A percentile compares a stretch with the other conserved stretches of the same genome.
These are phyloP conservation scores for Cryptococcus maquisensis DNA, from an alignment of 1,284 basidiomycete species.

Conservation along the genomic window DNA sequence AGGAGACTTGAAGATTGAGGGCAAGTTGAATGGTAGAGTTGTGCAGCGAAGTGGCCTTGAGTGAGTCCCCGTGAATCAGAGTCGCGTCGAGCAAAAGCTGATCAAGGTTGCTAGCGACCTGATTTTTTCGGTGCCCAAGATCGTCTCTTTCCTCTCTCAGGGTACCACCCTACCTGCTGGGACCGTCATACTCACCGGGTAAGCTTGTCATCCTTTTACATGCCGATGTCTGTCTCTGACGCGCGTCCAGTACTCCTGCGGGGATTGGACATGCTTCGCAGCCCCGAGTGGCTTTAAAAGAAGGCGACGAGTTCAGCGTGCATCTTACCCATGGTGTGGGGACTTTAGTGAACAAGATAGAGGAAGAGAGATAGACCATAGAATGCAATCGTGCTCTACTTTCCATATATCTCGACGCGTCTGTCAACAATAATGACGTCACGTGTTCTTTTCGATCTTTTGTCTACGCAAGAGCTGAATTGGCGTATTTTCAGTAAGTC, in stretches of 20 bases:
- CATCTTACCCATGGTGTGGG: slow-evolving; percentile 48
- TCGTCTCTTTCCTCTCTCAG: slow-evolving; percentile 68
- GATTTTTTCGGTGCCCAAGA: slow-evolving; percentile 49
- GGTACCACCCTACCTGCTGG: slow-evolving; percentile 81
- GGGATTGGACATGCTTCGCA: slow-evolving; percentile 45
- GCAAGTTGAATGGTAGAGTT: slow-evolving; percentile 38
- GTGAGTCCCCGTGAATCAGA: slow-evolving; percentile 29
- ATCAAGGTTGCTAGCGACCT: slow-evolving; percentile 34
- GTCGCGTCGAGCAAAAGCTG: background rate
- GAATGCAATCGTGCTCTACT: no score
- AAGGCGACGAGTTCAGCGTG: slow-evolving; percentile 50
- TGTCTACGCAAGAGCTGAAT: background rate
- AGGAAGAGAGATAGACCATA: slow-evolving; percentile 36
- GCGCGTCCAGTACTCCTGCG: slow-evolving; percentile 35
- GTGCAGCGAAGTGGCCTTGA: slow-evolving; percentile 44
- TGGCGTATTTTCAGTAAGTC: background rate
- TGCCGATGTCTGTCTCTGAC: background rate
- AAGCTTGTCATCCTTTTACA: background rate
- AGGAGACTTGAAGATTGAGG: slow-evolving; percentile 34
- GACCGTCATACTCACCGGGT: slow-evolving; percentile 67
- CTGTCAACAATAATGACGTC: background rate
- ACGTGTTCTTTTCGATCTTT: background rate
- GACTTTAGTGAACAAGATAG: slow-evolving; percentile 49
- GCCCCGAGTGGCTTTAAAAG: slow-evolving; percentile 36
- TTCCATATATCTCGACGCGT: no score